These are phyloP conservation scores for Paramyrothecium sp. DNA, from an alignment of 2,329 filamentous ascomycete genomes.

Conservation along the genomic window DNA sequence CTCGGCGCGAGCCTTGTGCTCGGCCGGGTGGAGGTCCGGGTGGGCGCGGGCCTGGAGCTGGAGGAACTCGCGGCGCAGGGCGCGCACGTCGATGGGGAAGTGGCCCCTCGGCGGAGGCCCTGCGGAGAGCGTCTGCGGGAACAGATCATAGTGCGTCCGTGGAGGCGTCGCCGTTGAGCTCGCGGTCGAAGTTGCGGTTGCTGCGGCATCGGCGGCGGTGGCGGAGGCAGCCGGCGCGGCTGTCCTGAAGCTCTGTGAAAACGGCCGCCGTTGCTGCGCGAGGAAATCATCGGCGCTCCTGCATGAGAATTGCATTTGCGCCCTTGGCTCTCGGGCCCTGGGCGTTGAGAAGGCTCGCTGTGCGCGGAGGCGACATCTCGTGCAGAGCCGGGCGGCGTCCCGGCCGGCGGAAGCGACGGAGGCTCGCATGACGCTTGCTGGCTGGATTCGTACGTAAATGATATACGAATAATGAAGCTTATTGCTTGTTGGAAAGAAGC, in stretches of 20 bases:
- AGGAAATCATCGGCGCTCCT: not conserved
- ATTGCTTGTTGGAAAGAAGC: no score
- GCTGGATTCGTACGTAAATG: no score
- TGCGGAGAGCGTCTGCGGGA: conserved; percentile 72
- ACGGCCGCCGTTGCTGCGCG: not conserved
- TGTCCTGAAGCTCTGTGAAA: conserved; percentile 7
- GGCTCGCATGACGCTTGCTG: conserved; percentile 18
- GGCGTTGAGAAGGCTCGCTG: conserved; percentile 16
- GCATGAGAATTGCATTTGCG: not conserved
- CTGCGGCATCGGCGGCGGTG: conserved; percentile 8
- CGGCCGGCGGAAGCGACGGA: conserved; percentile 20
- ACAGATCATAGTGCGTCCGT: conserved; percentile 79
- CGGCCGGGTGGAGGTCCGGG: conserved; percentile 63
- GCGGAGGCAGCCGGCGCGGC: conserved; percentile 9
- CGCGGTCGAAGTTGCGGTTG: conserved; percentile 1
- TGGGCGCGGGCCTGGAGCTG: conserved; percentile 75
- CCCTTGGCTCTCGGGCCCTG: not conserved
- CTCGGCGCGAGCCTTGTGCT: conserved; percentile 63
- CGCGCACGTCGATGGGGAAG: conserved; percentile 70
- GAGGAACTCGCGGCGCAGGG: conserved; percentile 82
- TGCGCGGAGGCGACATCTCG: conserved; percentile 28
- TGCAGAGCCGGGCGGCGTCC: conserved; percentile 29
- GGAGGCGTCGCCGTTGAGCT: conserved; percentile 14
- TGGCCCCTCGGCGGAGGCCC: conserved; percentile 77
- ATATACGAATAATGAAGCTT: no score